A percentile compares a stretch with the other conserved stretches of the same genome.
phyloP scores from a whole-genome alignment of 805 yeast species.

The Blastobotrys muscicola region DNA sequence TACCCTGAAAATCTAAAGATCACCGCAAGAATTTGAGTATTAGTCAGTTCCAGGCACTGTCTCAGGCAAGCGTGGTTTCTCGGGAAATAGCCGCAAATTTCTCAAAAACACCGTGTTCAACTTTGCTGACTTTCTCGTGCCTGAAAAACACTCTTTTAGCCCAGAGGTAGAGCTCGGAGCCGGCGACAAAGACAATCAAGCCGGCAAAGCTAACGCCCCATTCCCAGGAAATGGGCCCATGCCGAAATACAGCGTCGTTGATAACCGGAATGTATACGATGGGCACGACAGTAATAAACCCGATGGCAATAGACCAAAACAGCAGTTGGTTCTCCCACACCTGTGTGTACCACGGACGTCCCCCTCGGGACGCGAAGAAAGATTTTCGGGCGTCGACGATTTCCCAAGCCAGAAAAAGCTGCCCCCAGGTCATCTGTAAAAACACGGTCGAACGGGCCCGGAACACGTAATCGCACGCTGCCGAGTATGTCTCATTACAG shows the following conservation, averaged over 20 bases:
- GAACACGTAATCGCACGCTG: slow-evolving; percentile 53
- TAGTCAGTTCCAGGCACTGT: no score
- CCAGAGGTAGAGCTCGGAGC: slow-evolving; percentile 61
- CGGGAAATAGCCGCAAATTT: no score
- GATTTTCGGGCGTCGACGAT: slow-evolving; percentile 65
- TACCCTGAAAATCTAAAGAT: no score
- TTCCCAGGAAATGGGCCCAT: slow-evolving; percentile 61
- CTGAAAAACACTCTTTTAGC: slow-evolving; percentile 49
- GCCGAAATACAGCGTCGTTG: slow-evolving; percentile 65
- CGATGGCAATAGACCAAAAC: slow-evolving; percentile 72
- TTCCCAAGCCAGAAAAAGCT: slow-evolving; percentile 76
- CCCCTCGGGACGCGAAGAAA: slow-evolving; percentile 49
- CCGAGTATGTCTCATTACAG: slow-evolving; percentile 47
- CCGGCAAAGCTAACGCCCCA: slow-evolving; percentile 66
- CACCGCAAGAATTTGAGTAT: no score
- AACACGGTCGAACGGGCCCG: slow-evolving; percentile 70
- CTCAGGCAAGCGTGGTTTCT: no score
- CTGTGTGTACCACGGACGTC: slow-evolving; percentile 48
- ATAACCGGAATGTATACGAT: slow-evolving; percentile 84
- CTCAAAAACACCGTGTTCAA: no score
- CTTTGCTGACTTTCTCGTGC: neutral
- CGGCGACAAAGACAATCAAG: slow-evolving; percentile 46
- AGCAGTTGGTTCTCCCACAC: slow-evolving; percentile 67
- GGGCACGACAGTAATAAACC: slow-evolving; percentile 66
- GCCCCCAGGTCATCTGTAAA: slow-evolving; percentile 81